A percentile compares a stretch with the other conserved stretches of the same genome.
These are phyloP conservation scores for Notholithocarpus densiflorus DNA, from an alignment of 306 rosid species.

Conservation along the genomic window DNA sequence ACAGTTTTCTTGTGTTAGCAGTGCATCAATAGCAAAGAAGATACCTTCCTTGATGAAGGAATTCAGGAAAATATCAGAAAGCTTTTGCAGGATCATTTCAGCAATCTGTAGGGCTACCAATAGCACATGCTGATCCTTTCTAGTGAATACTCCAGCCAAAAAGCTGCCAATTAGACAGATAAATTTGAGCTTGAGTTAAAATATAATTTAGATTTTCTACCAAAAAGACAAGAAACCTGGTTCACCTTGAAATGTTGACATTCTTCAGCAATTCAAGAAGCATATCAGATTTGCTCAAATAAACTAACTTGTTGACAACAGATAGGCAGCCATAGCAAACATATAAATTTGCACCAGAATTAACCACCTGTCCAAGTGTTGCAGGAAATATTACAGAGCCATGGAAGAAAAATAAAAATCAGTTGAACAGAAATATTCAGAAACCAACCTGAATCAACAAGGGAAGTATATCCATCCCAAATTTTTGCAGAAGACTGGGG, in stretches of 20 bases:
- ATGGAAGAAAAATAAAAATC: background rate
- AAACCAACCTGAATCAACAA: conserved; percentile 77
- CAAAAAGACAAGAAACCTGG: conserved; percentile 17
- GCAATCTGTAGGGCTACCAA: conserved; percentile 69
- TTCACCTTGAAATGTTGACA: conserved; percentile 82
- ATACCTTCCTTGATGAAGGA: conserved; percentile 93
- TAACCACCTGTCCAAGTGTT: conserved; percentile 56
- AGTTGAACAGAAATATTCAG: conserved; percentile 11
- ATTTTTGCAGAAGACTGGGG: conserved; percentile 66
- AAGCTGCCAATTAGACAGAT: conserved; percentile 58
- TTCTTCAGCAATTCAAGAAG: conserved; percentile 73
- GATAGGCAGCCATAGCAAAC: conserved; percentile 85
- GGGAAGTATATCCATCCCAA: conserved; percentile 78
- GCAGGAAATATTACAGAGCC: conserved; percentile 24
- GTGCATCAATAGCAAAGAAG: conserved; percentile 77
- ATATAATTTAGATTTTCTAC: conserved; percentile 19
- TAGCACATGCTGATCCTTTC: conserved; percentile 89
- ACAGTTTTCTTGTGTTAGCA: conserved; percentile 63
- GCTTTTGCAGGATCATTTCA: conserved; percentile 77
- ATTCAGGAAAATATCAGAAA: conserved; percentile 59
- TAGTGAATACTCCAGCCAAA: conserved; percentile 85
- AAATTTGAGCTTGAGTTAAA: conserved; percentile 29
- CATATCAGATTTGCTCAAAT: conserved; percentile 69
- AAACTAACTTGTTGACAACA: conserved; percentile 68
- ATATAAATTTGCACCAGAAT: conserved; percentile 87